Conservation (phyloP, 352 stramenopile species). For the Globisporangium nagaii region DNA sequence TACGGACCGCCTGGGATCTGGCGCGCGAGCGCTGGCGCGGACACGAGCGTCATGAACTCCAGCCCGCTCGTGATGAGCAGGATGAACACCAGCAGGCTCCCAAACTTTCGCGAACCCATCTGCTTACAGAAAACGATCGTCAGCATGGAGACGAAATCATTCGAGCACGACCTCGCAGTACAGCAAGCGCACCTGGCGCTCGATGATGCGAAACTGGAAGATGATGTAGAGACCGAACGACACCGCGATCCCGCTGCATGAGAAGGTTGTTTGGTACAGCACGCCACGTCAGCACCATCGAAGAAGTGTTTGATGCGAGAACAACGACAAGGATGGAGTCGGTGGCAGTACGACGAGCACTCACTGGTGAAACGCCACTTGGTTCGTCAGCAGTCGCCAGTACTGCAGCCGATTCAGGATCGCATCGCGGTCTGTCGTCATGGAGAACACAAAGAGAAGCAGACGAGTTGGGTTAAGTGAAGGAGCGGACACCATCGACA, state of each 20-base stretch:
- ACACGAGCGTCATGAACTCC: constrained; percentile 40
- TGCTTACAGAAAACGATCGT: constrained; percentile 11
- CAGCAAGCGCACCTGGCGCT: constrained; percentile 52
- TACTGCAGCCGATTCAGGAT: constrained; percentile 52
- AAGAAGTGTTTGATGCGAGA: too few species aligned
- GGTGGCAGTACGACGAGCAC: too few species aligned
- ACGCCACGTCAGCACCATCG: background rate
- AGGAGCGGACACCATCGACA: too few species aligned
- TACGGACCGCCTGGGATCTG: constrained; percentile 62
- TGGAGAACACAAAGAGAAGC: background rate
- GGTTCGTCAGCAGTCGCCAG: constrained; percentile 64
- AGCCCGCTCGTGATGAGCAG: constrained; percentile 41
- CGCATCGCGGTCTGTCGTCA: constrained; percentile 41
- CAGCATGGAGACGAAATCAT: background rate
- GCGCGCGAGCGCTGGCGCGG: constrained; percentile 28
- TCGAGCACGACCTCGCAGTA: too few species aligned
- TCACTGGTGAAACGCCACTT: constrained; percentile 72
- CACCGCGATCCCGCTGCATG: constrained; percentile 57
- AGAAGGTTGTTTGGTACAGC: too few species aligned
- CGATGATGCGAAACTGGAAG: constrained; percentile 82
- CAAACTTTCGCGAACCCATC: constrained; percentile 85
- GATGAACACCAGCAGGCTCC: constrained; percentile 65
- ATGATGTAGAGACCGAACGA: constrained; percentile 80
- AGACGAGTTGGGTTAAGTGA: too few species aligned
- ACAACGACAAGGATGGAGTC: too few species aligned